Base-by-base conservation (phyloP, 768 basidiomycete genomes). In the Lactarius hatsudake region DNA sequence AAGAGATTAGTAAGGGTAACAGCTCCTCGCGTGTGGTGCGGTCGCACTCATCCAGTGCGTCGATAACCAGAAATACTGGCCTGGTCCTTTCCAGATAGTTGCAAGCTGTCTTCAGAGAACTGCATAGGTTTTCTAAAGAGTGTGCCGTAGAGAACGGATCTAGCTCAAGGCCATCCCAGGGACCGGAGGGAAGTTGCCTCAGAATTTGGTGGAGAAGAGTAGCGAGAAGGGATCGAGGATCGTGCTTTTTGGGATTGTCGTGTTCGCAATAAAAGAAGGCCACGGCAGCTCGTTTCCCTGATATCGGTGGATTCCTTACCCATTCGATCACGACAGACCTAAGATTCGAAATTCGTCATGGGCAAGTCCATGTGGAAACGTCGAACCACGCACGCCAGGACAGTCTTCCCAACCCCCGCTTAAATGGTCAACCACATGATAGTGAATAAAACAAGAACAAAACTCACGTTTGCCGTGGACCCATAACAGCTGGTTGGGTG, bases 231-330 rank as follows among this genome's bases (percentile, higher is more conserved):
- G 56, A 43, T 42, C 30, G 63, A 23, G 63, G 56, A 9, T 64
- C 56, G 18, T 43, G 63, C 38, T 64, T 64, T 56, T 59, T 56
- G 15, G 63, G 30, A n/a, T 51, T 57, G 40, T 64, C 56, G 7
- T 64, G 55, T 34, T 64, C 54, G 18, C 63, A 64, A 32, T 64
- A 64, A 23, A 64, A 64, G 43, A 57, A 64, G 23, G 63, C 63
- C 32, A 64, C 40, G 20, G 36, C 43, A 8, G 36, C 36, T 26
- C 42, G 42, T 45, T 56, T 57, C 13, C 56, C 56, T n/a, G 23
- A 42, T 43, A 61, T 20, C 20, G 30, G 20, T 30, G 38, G 26
- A 23, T 45, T 45, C 20, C 30, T 58, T 5, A n/a, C 17, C 54
- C 34, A 59, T 51, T 64, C 45, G 30, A 64, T 59, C 20, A 58